Evolutionary conservation across 192 early-diverging fungal genomes (phyloP).

Genomic region (Helicostylum pulchrum): DNA sequence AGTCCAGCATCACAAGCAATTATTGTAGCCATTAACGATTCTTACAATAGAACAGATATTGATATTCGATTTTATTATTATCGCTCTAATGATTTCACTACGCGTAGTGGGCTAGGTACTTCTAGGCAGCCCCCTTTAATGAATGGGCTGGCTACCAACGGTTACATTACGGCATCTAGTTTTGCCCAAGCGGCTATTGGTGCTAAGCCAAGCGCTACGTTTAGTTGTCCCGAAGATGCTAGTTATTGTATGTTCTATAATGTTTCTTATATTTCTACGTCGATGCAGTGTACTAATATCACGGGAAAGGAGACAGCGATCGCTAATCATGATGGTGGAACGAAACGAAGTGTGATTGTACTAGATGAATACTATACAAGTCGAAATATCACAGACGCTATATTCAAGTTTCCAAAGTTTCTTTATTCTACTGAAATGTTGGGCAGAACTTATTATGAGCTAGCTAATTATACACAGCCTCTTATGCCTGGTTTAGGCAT

Average conservation of each 20-base stretch:
- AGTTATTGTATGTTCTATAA: neutral
- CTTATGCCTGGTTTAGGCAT: neutral
- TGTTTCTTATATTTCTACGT: neutral
- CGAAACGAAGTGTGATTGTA: no score
- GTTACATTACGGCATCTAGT: neutral
- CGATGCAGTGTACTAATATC: neutral
- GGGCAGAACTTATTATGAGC: neutral
- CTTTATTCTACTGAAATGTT: slow-evolving; percentile 8
- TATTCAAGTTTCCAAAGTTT: neutral
- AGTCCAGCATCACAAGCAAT: slow-evolving; percentile 8
- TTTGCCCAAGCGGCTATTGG: neutral
- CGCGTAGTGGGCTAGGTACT: no score
- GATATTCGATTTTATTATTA: neutral
- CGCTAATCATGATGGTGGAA: neutral
- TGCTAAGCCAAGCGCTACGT: neutral
- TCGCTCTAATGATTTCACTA: neutral
- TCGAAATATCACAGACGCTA: neutral
- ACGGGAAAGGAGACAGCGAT: neutral
- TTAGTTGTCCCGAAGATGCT: neutral
- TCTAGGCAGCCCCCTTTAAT: neutral
- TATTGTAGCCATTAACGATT: neutral
- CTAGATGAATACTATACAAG: no score
- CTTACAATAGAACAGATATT: neutral
- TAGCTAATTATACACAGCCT: neutral
- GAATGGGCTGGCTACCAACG: neutral